Percentiles rank a stretch among this genome's conserved stretches.
Conservation (phyloP, 2,329 filamentous ascomycete species). For the Aspergillus alliaceus region DNA sequence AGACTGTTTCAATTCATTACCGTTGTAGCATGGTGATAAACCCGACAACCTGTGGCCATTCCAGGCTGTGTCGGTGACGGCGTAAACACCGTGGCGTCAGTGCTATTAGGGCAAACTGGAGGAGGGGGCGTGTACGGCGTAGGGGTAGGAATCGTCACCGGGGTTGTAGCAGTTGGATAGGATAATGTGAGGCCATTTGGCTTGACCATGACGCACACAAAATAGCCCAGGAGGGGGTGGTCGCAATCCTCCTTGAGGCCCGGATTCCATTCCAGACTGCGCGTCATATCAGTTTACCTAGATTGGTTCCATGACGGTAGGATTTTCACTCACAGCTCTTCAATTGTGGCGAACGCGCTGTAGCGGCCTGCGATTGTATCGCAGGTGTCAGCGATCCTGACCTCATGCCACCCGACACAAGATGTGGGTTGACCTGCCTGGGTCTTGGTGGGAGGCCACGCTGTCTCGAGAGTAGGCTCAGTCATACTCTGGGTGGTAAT, state of each 20-base stretch:
- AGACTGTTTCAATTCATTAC: too few relatives aligned
- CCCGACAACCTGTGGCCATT: not conserved
- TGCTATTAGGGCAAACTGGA: not conserved
- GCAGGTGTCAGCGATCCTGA: constrained; percentile 12
- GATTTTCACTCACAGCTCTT: constrained; percentile 5
- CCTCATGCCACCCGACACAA: constrained; percentile 13
- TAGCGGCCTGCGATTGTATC: constrained; percentile 4
- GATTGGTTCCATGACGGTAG: too few relatives aligned
- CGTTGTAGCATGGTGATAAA: constrained; percentile 6
- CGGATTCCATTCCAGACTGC: constrained; percentile 16
- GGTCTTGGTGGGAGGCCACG: constrained; percentile 14
- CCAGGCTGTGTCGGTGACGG: constrained; percentile 8
- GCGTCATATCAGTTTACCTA: not conserved
- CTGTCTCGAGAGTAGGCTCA: not conserved
- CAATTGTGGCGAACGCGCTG: not conserved
- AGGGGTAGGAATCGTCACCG: not conserved
- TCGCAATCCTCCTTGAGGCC: constrained; percentile 7
- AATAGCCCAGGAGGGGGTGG: constrained; percentile 8
- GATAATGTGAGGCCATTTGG: not conserved
- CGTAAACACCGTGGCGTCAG: not conserved
- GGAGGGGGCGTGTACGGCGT: not conserved
- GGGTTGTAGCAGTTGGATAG: not conserved
- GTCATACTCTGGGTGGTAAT: constrained; percentile 7
- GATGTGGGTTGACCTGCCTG: constrained; percentile 7
- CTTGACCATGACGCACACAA: constrained; percentile 7